phyloP scores from a whole-genome alignment of 2,329 filamentous ascomycete species.

The Neonectria magnoliae region DNA sequence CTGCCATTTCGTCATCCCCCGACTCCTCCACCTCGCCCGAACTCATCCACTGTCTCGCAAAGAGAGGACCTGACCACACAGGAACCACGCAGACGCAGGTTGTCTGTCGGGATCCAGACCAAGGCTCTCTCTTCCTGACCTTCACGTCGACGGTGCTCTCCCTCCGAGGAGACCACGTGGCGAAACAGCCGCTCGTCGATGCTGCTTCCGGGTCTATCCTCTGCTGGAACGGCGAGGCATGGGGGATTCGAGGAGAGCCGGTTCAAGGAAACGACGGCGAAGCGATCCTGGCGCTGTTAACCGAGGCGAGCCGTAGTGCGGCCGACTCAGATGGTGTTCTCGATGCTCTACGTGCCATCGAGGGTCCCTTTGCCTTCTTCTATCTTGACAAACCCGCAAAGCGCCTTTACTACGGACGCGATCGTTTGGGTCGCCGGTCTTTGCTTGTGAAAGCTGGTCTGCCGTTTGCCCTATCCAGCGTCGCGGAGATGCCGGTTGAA shows the following conservation, averaged over 20 bases:
- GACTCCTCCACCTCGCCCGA: slow-evolving; percentile 44
- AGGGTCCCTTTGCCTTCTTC: slow-evolving; percentile 90
- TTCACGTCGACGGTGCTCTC: slow-evolving; percentile 90
- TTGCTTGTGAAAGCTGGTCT: slow-evolving; percentile 68
- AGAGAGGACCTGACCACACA: slow-evolving; percentile 69
- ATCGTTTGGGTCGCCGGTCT: slow-evolving; percentile 88
- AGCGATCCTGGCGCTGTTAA: slow-evolving; percentile 70
- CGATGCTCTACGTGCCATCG: slow-evolving; percentile 67
- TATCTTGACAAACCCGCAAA: slow-evolving; percentile 74
- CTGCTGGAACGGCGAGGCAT: slow-evolving; percentile 98
- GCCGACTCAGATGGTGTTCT: slow-evolving; percentile 50
- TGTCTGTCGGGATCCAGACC: slow-evolving; percentile 31
- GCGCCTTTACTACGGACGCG: slow-evolving; percentile 82
- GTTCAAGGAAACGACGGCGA: slow-evolving; percentile 84
- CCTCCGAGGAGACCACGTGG: slow-evolving; percentile 78
- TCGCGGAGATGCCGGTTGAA: slow-evolving; percentile 63
- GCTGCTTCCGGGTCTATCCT: slow-evolving; percentile 69
- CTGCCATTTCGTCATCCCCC: slow-evolving; percentile 53
- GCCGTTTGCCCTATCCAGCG: slow-evolving; percentile 73
- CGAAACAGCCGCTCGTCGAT: slow-evolving; percentile 77
- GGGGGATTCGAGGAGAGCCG: slow-evolving; percentile 70
- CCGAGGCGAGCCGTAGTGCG: slow-evolving; percentile 50
- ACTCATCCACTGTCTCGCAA: slow-evolving; percentile 59
- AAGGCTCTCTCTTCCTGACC: slow-evolving; percentile 57
- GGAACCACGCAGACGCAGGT: slow-evolving; percentile 53